These are phyloP conservation scores for Fusarium sp. DNA, from an alignment of 2,329 filamentous ascomycete species.

Conservation along the genomic window DNA sequence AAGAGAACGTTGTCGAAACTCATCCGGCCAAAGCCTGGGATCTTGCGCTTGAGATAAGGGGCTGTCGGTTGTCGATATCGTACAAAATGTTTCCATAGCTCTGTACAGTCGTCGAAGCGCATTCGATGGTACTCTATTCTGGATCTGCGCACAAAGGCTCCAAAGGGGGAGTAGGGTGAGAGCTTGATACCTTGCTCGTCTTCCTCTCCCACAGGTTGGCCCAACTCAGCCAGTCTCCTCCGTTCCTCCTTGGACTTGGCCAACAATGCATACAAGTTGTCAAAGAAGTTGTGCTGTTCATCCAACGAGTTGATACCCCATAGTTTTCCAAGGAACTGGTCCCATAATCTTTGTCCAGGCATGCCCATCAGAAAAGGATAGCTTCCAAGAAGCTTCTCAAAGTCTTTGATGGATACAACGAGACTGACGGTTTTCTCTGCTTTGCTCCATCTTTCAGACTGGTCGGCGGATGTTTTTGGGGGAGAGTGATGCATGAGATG, in stretches of 20 bases:
- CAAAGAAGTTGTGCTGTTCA: slow-evolving; percentile 82
- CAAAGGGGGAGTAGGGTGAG: slow-evolving; percentile 81
- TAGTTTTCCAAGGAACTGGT: slow-evolving; percentile 82
- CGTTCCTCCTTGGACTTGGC: slow-evolving; percentile 72
- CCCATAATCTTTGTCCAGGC: slow-evolving; percentile 87
- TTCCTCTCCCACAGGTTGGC: slow-evolving; percentile 58
- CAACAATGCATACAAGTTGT: slow-evolving; percentile 67
- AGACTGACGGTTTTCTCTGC: slow-evolving; percentile 65
- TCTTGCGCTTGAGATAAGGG: slow-evolving; percentile 71
- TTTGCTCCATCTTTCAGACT: slow-evolving; percentile 58
- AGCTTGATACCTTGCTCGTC: slow-evolving; percentile 70
- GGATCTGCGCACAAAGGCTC: slow-evolving; percentile 81
- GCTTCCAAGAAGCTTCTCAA: slow-evolving; percentile 68
- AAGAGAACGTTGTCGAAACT: slow-evolving; percentile 70
- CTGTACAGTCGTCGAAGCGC: slow-evolving; percentile 81
- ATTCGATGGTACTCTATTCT: slow-evolving; percentile 84
- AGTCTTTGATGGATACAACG: slow-evolving; percentile 67
- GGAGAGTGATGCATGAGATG: slow-evolving; percentile 69
- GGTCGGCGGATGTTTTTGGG: slow-evolving; percentile 47
- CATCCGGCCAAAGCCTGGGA: slow-evolving; percentile 68
- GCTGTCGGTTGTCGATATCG: slow-evolving; percentile 83
- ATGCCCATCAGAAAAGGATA: slow-evolving; percentile 67
- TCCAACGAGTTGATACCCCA: slow-evolving; percentile 89
- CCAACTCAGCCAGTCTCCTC: slow-evolving; percentile 64
- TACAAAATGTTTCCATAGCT: slow-evolving; percentile 86